Evolutionary conservation across 805 yeast genomes (phyloP).

Genomic region (Metschnikowia santaceciliae): DNA sequence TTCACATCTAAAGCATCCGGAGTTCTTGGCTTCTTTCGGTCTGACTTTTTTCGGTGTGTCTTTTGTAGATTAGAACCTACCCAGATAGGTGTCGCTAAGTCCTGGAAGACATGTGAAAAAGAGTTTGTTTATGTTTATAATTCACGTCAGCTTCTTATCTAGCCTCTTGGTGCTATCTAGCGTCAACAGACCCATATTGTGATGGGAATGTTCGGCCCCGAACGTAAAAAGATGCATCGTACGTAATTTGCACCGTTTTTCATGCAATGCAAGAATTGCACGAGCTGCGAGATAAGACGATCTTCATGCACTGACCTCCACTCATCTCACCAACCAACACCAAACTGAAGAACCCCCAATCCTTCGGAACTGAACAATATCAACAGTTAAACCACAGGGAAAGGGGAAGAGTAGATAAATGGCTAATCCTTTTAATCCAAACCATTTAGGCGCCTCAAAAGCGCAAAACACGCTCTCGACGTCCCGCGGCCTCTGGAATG

Average conservation of each 20-base stretch:
- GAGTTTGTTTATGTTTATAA: background rate
- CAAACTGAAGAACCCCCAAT: background rate
- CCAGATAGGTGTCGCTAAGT: background rate
- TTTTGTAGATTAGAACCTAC: background rate
- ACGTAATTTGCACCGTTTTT: background rate
- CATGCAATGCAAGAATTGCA: constrained; percentile 1
- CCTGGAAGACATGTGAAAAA: background rate
- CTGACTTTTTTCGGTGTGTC: background rate
- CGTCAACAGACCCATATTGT: background rate
- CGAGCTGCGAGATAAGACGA: background rate
- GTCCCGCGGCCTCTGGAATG: background rate
- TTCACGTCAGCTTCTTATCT: background rate
- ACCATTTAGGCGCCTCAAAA: background rate
- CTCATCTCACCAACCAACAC: background rate
- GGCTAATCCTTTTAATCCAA: no score
- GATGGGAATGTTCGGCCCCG: background rate
- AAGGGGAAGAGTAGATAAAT: background rate
- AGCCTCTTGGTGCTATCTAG: background rate
- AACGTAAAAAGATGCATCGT: background rate
- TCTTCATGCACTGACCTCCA: background rate
- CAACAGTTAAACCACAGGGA: background rate
- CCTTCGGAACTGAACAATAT: background rate
- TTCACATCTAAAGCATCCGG: background rate
- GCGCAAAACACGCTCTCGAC: background rate
- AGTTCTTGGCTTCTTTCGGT: background rate